These are phyloP conservation scores for Tolypocladium paradoxum DNA, from an alignment of 2,329 filamentous ascomycete species.

Conservation along the genomic window DNA sequence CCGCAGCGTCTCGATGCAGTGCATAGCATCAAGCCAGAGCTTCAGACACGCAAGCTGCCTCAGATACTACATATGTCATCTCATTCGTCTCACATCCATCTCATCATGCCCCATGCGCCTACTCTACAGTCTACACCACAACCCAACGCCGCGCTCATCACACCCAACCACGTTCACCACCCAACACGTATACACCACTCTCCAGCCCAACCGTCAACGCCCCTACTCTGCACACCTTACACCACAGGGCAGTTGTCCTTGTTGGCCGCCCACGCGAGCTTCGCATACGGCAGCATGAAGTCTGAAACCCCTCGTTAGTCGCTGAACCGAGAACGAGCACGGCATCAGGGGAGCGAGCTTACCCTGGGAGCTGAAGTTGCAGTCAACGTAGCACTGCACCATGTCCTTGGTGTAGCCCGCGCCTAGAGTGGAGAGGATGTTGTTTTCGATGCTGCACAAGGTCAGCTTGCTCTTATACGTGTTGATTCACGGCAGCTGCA, in stretches of 20 bases:
- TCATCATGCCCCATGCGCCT: background rate
- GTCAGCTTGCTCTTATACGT: background rate
- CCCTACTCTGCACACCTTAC: background rate
- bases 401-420: constrained; percentile 20
- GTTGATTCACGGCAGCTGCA: background rate
- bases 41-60: too few relatives aligned
- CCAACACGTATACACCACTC: background rate
- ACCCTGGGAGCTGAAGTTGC: constrained; percentile 27
- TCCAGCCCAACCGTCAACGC: background rate
- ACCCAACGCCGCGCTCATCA: background rate
- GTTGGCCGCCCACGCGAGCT: constrained; percentile 25
- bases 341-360: background rate
- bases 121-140: background rate
- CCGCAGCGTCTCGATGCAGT: too few relatives aligned
- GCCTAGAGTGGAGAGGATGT: constrained; percentile 25
- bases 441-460: constrained; percentile 22
- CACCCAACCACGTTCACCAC: background rate
- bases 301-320: constrained; percentile 8
- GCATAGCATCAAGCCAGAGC: too few relatives aligned
- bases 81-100: too few relatives aligned
- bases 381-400: constrained; percentile 27
- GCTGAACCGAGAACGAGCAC: background rate
- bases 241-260: constrained; percentile 23
- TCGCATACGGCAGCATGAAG: constrained; percentile 27
- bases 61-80: too few relatives aligned